Percentiles rank a stretch among this genome's conserved stretches.
Conservation (phyloP, 768 basidiomycete genomes). For the Termitomyces sp. region DNA sequence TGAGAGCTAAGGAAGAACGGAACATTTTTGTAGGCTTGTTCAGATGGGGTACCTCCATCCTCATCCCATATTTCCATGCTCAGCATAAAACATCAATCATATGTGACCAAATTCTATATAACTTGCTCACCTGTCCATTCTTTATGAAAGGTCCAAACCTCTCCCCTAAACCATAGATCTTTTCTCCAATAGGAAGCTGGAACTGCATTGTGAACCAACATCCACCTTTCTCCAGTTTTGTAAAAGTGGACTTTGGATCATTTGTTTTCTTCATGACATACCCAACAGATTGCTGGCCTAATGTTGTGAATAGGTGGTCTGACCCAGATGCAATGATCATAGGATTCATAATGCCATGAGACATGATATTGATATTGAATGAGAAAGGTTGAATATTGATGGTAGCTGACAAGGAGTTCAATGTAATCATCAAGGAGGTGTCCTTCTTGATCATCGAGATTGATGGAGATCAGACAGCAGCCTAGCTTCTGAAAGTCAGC, state of each 20-base stretch:
- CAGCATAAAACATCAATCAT: constrained; percentile 12
- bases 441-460: too few relatives aligned
- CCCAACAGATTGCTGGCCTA: too few relatives aligned
- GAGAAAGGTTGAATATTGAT: background rate
- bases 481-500: constrained; percentile 3
- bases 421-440: constrained; percentile 12
- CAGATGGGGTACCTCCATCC: too few relatives aligned
- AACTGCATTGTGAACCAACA: constrained; percentile 32
- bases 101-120: background rate
- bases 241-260: background rate
- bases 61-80: constrained; percentile 34
- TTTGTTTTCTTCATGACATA: too few relatives aligned
- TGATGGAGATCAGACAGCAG: too few relatives aligned
- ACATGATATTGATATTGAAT: constrained; percentile 27
- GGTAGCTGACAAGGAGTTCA: constrained; percentile 23
- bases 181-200: constrained; percentile 36
- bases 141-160: too few relatives aligned
- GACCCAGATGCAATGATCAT: constrained; percentile 17
- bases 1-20: constrained; percentile 32
- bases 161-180: constrained; percentile 5
- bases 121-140: too few relatives aligned
- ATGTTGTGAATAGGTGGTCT: constrained; percentile 21
- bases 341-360: constrained; percentile 20
- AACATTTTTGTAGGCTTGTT: too few relatives aligned
- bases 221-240: constrained; percentile 21